Conservation (phyloP, 2,329 filamentous ascomycete species). For the Ceratocystis smalleyi region DNA sequence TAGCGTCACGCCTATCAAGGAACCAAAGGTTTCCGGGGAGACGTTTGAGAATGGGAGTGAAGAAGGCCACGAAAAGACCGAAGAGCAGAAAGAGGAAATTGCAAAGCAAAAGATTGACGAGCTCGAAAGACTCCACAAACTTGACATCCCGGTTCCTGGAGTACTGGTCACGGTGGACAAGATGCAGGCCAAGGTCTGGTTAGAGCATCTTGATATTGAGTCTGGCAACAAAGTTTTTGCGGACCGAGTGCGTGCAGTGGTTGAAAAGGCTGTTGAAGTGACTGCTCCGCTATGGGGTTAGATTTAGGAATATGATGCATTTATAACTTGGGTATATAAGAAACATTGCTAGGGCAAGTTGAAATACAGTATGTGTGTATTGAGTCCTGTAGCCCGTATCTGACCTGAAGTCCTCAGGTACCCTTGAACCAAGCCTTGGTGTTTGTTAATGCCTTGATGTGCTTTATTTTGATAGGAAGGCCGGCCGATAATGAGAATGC, state of each 20-base stretch:
- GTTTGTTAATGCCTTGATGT: too few species aligned
- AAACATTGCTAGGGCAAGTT: neutral
- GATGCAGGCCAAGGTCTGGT: slow-evolving; percentile 74
- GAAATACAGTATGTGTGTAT: neutral
- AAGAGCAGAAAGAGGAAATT: slow-evolving; percentile 32
- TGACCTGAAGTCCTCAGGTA: neutral
- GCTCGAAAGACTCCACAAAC: slow-evolving; percentile 59
- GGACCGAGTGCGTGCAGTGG: slow-evolving; percentile 74
- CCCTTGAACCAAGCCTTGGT: neutral
- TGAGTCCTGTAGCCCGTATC: neutral
- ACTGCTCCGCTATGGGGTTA: slow-evolving; percentile 57
- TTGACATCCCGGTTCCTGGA: slow-evolving; percentile 83
- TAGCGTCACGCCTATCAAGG: slow-evolving; percentile 61
- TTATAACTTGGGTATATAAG: neutral
- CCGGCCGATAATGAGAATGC: neutral
- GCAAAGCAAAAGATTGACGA: slow-evolving; percentile 49
- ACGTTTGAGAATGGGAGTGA: slow-evolving; percentile 22
- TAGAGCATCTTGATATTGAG: slow-evolving; percentile 84
- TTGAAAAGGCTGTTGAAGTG: slow-evolving; percentile 78
- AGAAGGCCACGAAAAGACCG: slow-evolving; percentile 21
- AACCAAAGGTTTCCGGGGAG: slow-evolving; percentile 34
- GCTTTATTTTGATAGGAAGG: neutral
- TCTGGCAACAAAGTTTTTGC: slow-evolving; percentile 62
- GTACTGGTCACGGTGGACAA: slow-evolving; percentile 78
- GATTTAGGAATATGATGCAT: slow-evolving; percentile 12